These are phyloP conservation scores for Mycotypha africana DNA, from an alignment of 371 early-diverging fungal species.

Conservation along the genomic window DNA sequence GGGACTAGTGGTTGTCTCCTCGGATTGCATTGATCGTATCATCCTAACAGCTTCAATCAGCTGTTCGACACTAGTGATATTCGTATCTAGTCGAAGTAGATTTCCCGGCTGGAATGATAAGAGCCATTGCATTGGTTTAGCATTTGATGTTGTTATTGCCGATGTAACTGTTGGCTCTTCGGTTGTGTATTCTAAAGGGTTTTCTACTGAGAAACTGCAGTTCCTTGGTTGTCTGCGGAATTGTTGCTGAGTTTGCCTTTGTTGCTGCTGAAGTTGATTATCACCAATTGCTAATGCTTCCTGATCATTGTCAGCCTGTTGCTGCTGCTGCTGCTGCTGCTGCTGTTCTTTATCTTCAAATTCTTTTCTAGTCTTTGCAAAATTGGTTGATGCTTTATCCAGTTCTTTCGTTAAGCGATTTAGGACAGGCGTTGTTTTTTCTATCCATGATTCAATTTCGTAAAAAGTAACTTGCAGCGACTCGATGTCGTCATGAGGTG, in stretches of 20 bases:
- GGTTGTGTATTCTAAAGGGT: neutral
- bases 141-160: no score
- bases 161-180: neutral
- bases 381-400: slow-evolving; percentile 39
- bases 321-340: neutral
- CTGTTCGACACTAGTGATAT: slow-evolving; percentile 32
- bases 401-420: slow-evolving; percentile 44
- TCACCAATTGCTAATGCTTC: no score
- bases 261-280: neutral
- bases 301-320: neutral
- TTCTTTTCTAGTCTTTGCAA: slow-evolving; percentile 26
- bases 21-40: slow-evolving; percentile 16
- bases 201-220: no score
- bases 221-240: no score
- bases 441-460: slow-evolving; percentile 36
- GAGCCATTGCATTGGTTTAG: slow-evolving; percentile 29
- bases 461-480: slow-evolving; percentile 45
- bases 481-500: slow-evolving; percentile 41
- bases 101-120: slow-evolving; percentile 33
- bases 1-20: neutral
- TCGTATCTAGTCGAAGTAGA: slow-evolving; percentile 28
- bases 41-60: slow-evolving; percentile 31
- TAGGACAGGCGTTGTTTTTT: slow-evolving; percentile 42
- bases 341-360: neutral
- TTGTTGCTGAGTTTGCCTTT: neutral